Evolutionary conservation across 2,329 filamentous ascomycete species (phyloP), one percentile per base, ranked within the genome.

Genomic region (Trichophaea hybrida): DNA sequence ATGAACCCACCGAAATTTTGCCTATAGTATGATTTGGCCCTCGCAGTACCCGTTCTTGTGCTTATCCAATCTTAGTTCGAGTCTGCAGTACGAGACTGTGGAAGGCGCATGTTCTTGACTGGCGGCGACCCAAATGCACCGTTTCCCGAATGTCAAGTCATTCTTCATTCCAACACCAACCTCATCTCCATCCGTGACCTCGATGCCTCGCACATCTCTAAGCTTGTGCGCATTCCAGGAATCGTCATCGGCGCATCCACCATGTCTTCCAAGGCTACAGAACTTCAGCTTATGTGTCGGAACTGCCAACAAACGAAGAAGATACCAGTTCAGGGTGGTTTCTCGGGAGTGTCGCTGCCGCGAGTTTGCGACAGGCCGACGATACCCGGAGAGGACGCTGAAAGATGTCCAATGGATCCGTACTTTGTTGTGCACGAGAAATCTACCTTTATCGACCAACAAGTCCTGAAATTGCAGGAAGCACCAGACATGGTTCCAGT

Each of bases 221-320:
- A 89, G 67, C 84, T 98, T n/a, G 91, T 98, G 43, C 83, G 91
- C 59, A 94, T 98, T 59, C 93, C 93, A 0, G 94, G 93, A 55
- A 98, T 98, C 65, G 88, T 98, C 61, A 98, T 98, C 66, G 91
- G 93, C 51, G 93, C 93, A 51, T 96, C 91, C 0, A 94, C 94
- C 15, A 85, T 97, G 72, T 95, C 90, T 1, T 97, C 91, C 10
- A 97, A 98, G 76, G 88, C 93, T 4, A 96, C 89, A 5, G 78
- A 83, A 32, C 78, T 98, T 31, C 80, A 86, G 62, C 85, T 98
- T 55, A 83, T 94, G 73, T 98, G 93, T 75, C 82, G 89, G 65
- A 89, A 83, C 69, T 98, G 93, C 73, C 80, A 84, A 61, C 80
- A 89, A 66, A 78, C 80, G 35, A 78, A 87, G 64, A 78, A 80